These are phyloP conservation scores for Dendrobium catenatum DNA, from an alignment of 106 monocot species.

Conservation along the genomic window DNA sequence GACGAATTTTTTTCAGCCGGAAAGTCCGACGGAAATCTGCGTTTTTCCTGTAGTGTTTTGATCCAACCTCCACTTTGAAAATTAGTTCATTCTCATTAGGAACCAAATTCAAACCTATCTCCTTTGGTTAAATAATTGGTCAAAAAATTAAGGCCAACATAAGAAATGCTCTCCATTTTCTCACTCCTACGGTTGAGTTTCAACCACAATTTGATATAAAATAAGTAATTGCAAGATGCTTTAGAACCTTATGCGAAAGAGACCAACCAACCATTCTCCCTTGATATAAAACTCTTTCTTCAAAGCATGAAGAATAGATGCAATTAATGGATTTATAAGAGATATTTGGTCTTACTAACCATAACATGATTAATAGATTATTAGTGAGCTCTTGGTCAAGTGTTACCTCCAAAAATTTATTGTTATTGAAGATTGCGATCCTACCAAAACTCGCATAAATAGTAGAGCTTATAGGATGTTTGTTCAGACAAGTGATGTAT, in stretches of 20 bases:
- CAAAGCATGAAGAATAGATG: slow-evolving; percentile 15
- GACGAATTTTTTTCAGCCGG: too few relatives aligned
- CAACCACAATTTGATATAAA: slow-evolving; percentile 27
- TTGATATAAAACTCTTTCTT: background rate
- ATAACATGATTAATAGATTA: slow-evolving; percentile 14
- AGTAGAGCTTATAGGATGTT: slow-evolving; percentile 9
- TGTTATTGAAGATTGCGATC: slow-evolving; percentile 9
- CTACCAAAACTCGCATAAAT: slow-evolving; percentile 31
- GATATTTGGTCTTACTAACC: slow-evolving; percentile 20
- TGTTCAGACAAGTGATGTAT: slow-evolving; percentile 12
- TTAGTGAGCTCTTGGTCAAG: slow-evolving; percentile 25
- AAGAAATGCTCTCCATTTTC: slow-evolving; percentile 25
- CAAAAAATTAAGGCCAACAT: slow-evolving; percentile 31
- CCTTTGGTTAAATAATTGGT: slow-evolving; percentile 27
- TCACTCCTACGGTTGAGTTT: slow-evolving; percentile 21
- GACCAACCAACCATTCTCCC: slow-evolving; percentile 26
- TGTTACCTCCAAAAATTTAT: slow-evolving; percentile 20
- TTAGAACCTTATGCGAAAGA: slow-evolving; percentile 28
- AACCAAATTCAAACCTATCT: slow-evolving; percentile 1
- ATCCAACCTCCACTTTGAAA: background rate
- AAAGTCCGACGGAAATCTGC: too few relatives aligned
- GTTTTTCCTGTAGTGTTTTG: too few relatives aligned
- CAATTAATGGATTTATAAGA: background rate
- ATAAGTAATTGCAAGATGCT: slow-evolving; percentile 17
- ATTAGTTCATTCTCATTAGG: background rate